Conservation (phyloP, 176 grass and related monocot species). For the Eleusine coracana region DNA sequence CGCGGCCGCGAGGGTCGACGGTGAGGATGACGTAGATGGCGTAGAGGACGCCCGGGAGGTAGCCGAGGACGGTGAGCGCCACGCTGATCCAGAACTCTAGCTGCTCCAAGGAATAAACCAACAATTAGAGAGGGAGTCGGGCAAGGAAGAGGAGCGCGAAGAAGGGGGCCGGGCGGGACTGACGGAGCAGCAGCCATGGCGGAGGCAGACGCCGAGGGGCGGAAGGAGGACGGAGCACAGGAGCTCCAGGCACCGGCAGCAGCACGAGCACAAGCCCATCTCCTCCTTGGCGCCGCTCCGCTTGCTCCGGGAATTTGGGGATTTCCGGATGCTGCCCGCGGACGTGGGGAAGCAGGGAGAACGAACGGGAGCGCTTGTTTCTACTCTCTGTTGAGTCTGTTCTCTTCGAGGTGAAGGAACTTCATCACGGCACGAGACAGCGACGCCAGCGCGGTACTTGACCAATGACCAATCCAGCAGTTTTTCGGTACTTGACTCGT, state of each 20-base stretch:
- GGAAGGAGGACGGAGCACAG: conserved; percentile 78
- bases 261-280: conserved; percentile 65
- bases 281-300: too few species aligned
- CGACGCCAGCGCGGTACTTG: too few species aligned
- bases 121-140: not conserved
- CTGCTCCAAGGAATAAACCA: not conserved
- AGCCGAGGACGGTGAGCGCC: conserved; percentile 79
- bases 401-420: not conserved
- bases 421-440: not conserved
- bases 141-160: not conserved
- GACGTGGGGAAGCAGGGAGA: too few species aligned
- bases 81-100: conserved; percentile 85
- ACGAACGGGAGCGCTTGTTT: too few species aligned
- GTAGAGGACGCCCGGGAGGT: conserved; percentile 74
- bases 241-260: conserved; percentile 77
- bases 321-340: too few species aligned
- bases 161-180: not conserved
- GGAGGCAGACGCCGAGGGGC: conserved; percentile 78
- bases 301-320: too few species aligned
- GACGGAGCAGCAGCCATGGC: conserved; percentile 81
- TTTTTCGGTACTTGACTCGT: too few species aligned
- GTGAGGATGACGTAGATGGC: conserved; percentile 72
- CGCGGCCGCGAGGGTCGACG: conserved; percentile 50
- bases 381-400: not conserved
- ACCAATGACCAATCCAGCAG: too few species aligned